Evolutionary conservation across 257 asterid species (phyloP), one percentile per base, ranked within the genome.

Genomic region (Ocimum tenuiflorum): DNA sequence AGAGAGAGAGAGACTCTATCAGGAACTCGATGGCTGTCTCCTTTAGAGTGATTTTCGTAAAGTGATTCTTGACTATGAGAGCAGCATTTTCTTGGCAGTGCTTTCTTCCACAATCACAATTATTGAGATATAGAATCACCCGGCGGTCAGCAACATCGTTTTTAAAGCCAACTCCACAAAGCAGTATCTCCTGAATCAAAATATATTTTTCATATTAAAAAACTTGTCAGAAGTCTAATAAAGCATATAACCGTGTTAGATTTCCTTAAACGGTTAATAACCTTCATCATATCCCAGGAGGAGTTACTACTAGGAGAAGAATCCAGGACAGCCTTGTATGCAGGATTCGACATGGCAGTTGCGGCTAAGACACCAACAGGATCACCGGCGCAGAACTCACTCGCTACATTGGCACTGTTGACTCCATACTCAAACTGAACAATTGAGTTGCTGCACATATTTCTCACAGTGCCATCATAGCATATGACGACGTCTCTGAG

Each of bases 281-380:
- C 99, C 92, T 94, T 94, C 99, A 94, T 94, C 97, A 94, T 94
- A 75, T 90, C 94, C 99, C 99, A 94, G 47, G 99, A 88, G 35
- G 91, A 84, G 73, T 94, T 90, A 78, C 99, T 94, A 67, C 94
- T 94, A 18, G 97, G 81, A 70, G 99, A 90, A 67, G 99, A 94
- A 88, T 94, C 99, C 62, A 94, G 82, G 41, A 94, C 99, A 7
- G 99, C 99, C 82, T 94, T 94, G 82, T 94, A 94, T 2, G 99
- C 99, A 23, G 99, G 99, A 83, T 90, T 94, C 29, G 99, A 94
- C 97, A 94, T 94, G 50, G 99, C 97, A 61, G 99, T 94, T 65
- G 99, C 97, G 69, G 97, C 97, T 76, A 94, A 81, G 7, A 94
- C 99, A 64, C 99, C 99, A 57, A 94, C 97, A 47, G 97, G 99